Conservation (phyloP, 2,329 filamentous ascomycete genomes). For the Colletotrichum spinosum region DNA sequence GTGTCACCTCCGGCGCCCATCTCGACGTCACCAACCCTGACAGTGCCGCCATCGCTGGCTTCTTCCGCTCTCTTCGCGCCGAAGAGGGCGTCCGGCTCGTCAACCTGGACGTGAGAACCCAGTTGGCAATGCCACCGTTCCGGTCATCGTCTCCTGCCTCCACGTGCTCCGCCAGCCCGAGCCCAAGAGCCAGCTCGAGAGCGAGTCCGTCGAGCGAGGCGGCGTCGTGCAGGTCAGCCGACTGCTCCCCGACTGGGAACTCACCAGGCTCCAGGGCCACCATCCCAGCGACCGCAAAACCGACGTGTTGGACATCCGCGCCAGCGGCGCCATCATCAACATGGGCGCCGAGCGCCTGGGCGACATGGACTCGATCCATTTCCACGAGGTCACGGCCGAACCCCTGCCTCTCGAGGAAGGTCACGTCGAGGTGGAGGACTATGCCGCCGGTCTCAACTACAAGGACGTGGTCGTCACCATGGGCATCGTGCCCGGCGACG, state of each 20-base stretch:
- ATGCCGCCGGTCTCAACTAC: conserved; percentile 11
- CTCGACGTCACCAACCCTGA: conserved; percentile 13
- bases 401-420: not conserved
- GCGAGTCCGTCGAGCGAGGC: not conserved
- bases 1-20: conserved; percentile 14
- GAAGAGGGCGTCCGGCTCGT: not conserved
- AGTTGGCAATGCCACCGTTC: not conserved
- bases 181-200: not conserved
- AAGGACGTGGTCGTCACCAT: conserved; percentile 14
- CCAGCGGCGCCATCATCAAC: conserved; percentile 8
- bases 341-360: not conserved
- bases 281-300: conserved; percentile 38
- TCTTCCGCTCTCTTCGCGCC: not conserved
- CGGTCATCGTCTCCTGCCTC: not conserved
- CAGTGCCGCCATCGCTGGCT: not conserved
- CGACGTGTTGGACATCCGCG: conserved; percentile 40
- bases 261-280: not conserved
- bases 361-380: not conserved
- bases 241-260: not conserved
- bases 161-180: not conserved
- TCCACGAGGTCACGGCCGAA: not conserved
- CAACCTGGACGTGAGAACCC: not conserved
- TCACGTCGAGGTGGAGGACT: conserved; percentile 10
- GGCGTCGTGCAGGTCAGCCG: not conserved
- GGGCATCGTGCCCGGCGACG: conserved; percentile 9